These are phyloP conservation scores for Didymella sp. DNA, from an alignment of 2,329 filamentous ascomycete species.

Conservation along the genomic window DNA sequence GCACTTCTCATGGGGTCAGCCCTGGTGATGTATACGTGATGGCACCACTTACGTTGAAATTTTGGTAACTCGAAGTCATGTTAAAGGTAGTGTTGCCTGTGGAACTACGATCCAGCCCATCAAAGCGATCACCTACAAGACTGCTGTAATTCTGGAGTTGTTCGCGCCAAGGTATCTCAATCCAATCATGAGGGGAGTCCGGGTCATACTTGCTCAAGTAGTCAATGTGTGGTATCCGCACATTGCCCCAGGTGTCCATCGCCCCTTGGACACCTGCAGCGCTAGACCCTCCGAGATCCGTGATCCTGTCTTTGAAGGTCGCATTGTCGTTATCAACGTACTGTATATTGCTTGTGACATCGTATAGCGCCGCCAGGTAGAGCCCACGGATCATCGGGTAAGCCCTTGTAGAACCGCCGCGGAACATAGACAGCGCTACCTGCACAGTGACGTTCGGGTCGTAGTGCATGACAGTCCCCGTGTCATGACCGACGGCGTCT, in stretches of 20 bases:
- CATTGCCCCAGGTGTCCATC: slow-evolving; percentile 17
- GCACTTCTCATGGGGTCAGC: too few species aligned
- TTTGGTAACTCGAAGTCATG: not conserved
- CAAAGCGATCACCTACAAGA: slow-evolving; percentile 14
- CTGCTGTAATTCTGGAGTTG: slow-evolving; percentile 18
- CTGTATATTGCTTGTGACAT: not conserved
- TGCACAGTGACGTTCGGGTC: not conserved
- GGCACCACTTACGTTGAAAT: not conserved
- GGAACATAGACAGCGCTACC: not conserved
- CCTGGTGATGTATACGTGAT: too few species aligned
- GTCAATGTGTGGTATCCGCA: slow-evolving; percentile 12
- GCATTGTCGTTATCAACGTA: not conserved
- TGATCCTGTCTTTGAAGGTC: not conserved
- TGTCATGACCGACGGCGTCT: not conserved
- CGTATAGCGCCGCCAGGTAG: not conserved
- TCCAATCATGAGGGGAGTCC: slow-evolving; percentile 2
- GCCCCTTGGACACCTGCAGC: slow-evolving; percentile 13
- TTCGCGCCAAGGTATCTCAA: slow-evolving; percentile 10
- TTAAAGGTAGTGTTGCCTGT: not conserved
- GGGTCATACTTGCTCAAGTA: slow-evolving; percentile 1
- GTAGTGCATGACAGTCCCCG: not conserved
- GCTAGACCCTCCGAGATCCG: not conserved
- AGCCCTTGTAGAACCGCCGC: not conserved
- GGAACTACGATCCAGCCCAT: slow-evolving; percentile 9
- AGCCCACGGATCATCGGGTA: not conserved